Conservation (phyloP, 2,329 filamentous ascomycete species). For the Scolecobasidium constrictum region DNA sequence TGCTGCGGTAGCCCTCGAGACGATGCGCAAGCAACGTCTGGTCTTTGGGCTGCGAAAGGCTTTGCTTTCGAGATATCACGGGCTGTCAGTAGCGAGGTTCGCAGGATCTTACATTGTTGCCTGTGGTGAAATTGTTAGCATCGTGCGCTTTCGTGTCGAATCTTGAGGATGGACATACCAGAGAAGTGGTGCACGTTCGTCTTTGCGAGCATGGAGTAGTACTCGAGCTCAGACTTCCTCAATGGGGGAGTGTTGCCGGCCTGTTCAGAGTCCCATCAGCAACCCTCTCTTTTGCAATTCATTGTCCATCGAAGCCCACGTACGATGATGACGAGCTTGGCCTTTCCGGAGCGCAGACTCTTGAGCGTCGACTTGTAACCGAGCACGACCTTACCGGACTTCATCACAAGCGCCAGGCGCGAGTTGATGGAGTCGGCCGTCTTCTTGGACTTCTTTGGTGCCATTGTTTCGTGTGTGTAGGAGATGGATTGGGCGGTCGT, state of each 20-base stretch:
- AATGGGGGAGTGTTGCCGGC: slow-evolving; percentile 93
- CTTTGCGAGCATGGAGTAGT: slow-evolving; percentile 88
- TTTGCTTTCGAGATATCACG: slow-evolving; percentile 3
- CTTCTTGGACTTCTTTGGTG: slow-evolving; percentile 67
- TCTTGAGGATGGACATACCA: not conserved
- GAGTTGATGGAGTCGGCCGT: slow-evolving; percentile 70
- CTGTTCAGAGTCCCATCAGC: no score
- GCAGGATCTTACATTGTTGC: slow-evolving; percentile 82
- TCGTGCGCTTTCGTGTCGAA: not conserved
- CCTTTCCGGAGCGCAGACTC: slow-evolving; percentile 87
- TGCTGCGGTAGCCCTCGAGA: slow-evolving; percentile 33
- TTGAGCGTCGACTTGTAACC: slow-evolving; percentile 88
- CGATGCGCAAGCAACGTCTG: slow-evolving; percentile 14
- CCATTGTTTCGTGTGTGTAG: slow-evolving; percentile 43
- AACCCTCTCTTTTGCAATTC: no score
- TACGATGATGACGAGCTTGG: slow-evolving; percentile 87
- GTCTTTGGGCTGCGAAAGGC: slow-evolving; percentile 14
- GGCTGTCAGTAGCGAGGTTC: not conserved
- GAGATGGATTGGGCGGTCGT: not conserved
- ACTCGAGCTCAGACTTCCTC: slow-evolving; percentile 95
- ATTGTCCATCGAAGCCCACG: no score
- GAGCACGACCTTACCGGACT: slow-evolving; percentile 52
- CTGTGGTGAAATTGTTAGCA: slow-evolving; percentile 23
- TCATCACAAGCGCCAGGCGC: slow-evolving; percentile 59
- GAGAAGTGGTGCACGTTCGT: slow-evolving; percentile 94